These are phyloP conservation scores for Cladorrhinum sp. DNA, from an alignment of 2,329 filamentous ascomycete species.

Conservation along the genomic window DNA sequence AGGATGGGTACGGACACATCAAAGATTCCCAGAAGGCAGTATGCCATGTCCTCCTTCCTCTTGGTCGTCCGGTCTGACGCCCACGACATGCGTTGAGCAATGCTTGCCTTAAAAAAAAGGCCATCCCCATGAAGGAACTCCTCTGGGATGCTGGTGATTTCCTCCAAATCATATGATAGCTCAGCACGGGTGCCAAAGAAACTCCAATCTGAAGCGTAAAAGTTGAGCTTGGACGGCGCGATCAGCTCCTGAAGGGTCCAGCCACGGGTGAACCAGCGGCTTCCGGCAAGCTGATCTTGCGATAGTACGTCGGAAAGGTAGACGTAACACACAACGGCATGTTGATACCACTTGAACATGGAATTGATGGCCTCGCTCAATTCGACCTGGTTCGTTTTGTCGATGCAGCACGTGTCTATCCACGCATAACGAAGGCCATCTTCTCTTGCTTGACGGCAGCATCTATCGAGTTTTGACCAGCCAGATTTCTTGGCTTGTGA, in stretches of 20 bases:
- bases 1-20: conserved; percentile 18
- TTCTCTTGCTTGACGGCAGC: not conserved
- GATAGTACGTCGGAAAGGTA: conserved; percentile 7
- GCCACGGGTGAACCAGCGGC: conserved; percentile 35
- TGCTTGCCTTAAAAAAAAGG: conserved; percentile 8
- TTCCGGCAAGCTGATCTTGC: conserved; percentile 16
- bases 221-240: conserved; percentile 18
- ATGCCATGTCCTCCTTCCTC: conserved; percentile 20
- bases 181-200: conserved; percentile 23
- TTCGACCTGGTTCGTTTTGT: conserved; percentile 7
- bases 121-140: conserved; percentile 14
- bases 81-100: conserved; percentile 5
- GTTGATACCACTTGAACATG: conserved; percentile 15
- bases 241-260: conserved; percentile 66
- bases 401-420: conserved; percentile 17
- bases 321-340: conserved; percentile 12
- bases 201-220: conserved; percentile 29
- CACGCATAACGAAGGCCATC: conserved; percentile 8
- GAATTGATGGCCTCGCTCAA: conserved; percentile 17
- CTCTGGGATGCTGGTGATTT: conserved; percentile 19
- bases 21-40: conserved; percentile 25
- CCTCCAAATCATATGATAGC: conserved; percentile 12
- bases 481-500: not conserved
- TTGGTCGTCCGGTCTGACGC: conserved; percentile 12
- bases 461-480: conserved; percentile 2